Base-by-base conservation (phyloP, 306 rosid genomes). In the Begonia loranthoides region DNA sequence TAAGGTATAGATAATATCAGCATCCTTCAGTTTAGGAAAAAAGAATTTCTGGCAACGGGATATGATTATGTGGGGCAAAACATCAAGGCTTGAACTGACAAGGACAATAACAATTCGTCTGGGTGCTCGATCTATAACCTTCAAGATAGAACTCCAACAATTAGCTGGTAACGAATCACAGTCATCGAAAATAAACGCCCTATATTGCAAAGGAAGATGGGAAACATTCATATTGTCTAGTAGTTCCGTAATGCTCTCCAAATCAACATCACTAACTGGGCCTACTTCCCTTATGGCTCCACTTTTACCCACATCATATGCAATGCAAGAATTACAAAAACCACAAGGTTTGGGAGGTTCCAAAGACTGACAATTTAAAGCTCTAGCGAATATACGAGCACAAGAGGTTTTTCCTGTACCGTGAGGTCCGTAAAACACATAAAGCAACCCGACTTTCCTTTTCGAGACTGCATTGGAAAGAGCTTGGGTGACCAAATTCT, bases 61-160 rank as follows among this genome's bases (percentile, higher is more conserved):
- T 80, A 80, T 83, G 76, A 86, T 83, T 74, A 86, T 79, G 59
- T 83, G 96, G 77, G 99, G 99, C 78, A 92, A 75, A 61, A 81
- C 88, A 73, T 92, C 99, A 59, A 86, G 96, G 75, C 88, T 79
- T 22, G 96, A 83, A 83, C 94, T 74, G 78, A 86, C 93, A 67
- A 92, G 93, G 69, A 92, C 78, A 73, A 92, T 85, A 80, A 92
- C 99, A 77, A 86, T 74, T 51, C 84, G 87, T 67, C 95, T 78
- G 22, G 96, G 99, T 56, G 93, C 96, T 76, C 89, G 87, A 76
- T 92, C 99, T 74, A 92, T 86, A 85, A 80, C 84, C 82, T 92
- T 92, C 9, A 87, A 80, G 57, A 92, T 76, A 62, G 88, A 87
- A 66, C 92, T 86, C 96, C 99, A 92, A 68, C 94, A 92, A 57